Evolutionary conservation across 2,329 filamentous ascomycete genomes (phyloP).

Genomic region (Rugonectria rugulosa): DNA sequence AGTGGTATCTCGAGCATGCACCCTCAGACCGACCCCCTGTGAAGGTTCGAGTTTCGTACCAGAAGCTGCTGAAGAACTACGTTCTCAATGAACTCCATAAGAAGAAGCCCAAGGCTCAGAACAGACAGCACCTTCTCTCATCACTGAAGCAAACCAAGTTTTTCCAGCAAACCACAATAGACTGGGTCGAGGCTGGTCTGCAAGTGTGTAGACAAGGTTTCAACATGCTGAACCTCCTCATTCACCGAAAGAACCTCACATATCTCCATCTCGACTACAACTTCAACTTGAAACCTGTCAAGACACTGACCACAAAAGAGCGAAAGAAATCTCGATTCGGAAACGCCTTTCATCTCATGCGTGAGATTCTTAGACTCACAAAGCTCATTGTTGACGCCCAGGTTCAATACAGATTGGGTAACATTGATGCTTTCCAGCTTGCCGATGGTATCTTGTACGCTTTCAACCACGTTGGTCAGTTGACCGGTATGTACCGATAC

Average conservation of each 20-base stretch:
- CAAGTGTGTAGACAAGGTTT: constrained; percentile 98
- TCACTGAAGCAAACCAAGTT: constrained; percentile 97
- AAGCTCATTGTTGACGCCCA: constrained; percentile 99
- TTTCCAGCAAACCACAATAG: constrained; percentile 98
- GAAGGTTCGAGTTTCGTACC: constrained; percentile 97
- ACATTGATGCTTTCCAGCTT: constrained; percentile 98
- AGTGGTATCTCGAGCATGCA: constrained; percentile 98
- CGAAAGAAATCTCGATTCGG: constrained; percentile 99
- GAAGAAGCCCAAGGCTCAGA: constrained; percentile 93
- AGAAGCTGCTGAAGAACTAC: constrained; percentile 95
- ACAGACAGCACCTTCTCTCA: constrained; percentile 89
- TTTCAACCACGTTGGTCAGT: constrained; percentile 97
- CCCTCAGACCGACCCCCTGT: constrained; percentile 86
- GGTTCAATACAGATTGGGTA: constrained; percentile 95
- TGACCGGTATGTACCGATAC: constrained; percentile 99
- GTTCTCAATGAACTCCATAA: constrained; percentile 97
- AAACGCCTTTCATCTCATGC: constrained; percentile 99
- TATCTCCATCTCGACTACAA: constrained; percentile 99
- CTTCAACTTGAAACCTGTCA: constrained; percentile 98
- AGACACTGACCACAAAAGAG: constrained; percentile 98
- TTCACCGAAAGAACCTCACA: constrained; percentile 97
- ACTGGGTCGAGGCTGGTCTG: constrained; percentile 98
- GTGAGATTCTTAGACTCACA: constrained; percentile 92
- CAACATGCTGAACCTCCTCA: constrained; percentile 98
- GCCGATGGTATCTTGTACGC: constrained; percentile 99